Evolutionary conservation across 2,329 filamentous ascomycete species (phyloP), one percentile per base, ranked within the genome.

Genomic region (Clarireedia hainanense): DNA sequence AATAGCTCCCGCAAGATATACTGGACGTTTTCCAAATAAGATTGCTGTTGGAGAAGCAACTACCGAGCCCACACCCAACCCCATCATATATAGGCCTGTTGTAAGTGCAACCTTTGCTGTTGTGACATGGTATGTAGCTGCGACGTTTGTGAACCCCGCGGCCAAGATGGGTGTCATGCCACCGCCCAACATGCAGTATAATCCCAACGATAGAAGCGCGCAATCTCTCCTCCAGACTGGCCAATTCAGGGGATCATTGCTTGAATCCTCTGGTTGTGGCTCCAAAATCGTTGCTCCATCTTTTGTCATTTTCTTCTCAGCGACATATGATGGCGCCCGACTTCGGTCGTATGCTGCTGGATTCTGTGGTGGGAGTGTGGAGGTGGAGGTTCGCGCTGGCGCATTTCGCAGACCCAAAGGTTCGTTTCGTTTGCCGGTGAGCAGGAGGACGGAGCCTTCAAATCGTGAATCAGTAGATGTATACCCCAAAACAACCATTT

Each of bases 161-260:
- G 92, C 91, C 17, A 97, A 78, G 30, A 96, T 76, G 0, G 94
- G 88, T 0, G 91, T 96, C 76, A 95, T 95, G 45, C 92, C 92
- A 42, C 92, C 92, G 55, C 92, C 92, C 17, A 96, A 73, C 83
- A 96, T 88, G 71, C 91, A 96, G 71, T 95, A 96, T 65, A 96
- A 86, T 1, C 92, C 92, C 4, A 97, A 76, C 0, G 87, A 92
- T 0, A 95, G 50, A 37, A 97, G 73, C 0, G 92, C 89, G 24
- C 78, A 71, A 70, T 97, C 90, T 70, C 92, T 79, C 42, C 89
- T 81, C 84, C 89, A 89, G 6, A 79, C 74, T 0, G 88, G 84
- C 92, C 92, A 97, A 69, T 97, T 97, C 56, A 97, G 74, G 1
- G 92, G 92, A 65, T 97, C 92, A 62, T 97, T 96, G 51, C 79